Conservation (phyloP, 23 red algal genomes). For the Cyanidioschyzon merolae region DNA sequence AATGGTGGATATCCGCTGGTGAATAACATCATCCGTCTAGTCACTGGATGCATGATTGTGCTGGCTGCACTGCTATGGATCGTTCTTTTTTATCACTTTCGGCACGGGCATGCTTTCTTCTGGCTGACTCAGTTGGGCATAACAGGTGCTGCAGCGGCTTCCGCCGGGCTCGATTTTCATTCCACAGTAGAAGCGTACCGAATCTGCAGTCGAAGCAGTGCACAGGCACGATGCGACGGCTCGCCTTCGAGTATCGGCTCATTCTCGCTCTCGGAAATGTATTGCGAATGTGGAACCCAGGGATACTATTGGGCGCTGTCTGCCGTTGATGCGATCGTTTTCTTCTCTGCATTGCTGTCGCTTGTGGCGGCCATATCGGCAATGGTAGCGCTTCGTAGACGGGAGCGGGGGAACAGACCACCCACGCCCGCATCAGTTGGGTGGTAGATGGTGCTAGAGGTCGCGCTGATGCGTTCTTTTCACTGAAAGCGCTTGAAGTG, state of each 20-base stretch:
- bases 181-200: neutral
- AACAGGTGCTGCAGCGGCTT: neutral
- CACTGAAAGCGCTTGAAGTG: too few species aligned
- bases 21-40: neutral
- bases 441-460: too few species aligned
- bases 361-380: neutral
- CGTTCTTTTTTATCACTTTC: constrained; percentile 5
- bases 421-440: neutral
- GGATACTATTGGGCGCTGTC: neutral
- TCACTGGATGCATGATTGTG: neutral
- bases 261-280: constrained; percentile 5
- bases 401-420: neutral
- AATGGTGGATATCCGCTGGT: neutral
- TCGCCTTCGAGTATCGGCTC: constrained; percentile 2
- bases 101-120: neutral
- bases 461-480: too few species aligned
- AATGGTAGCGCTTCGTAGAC: neutral
- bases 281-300: constrained; percentile 1
- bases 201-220: neutral
- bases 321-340: neutral
- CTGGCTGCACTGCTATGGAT: neutral
- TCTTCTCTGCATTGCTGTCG: neutral
- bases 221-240: neutral
- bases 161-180: constrained; percentile 1
- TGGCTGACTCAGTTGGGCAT: neutral